These are phyloP conservation scores for Telfairia occidentalis DNA, from an alignment of 331 rosid genomes.

Conservation along the genomic window DNA sequence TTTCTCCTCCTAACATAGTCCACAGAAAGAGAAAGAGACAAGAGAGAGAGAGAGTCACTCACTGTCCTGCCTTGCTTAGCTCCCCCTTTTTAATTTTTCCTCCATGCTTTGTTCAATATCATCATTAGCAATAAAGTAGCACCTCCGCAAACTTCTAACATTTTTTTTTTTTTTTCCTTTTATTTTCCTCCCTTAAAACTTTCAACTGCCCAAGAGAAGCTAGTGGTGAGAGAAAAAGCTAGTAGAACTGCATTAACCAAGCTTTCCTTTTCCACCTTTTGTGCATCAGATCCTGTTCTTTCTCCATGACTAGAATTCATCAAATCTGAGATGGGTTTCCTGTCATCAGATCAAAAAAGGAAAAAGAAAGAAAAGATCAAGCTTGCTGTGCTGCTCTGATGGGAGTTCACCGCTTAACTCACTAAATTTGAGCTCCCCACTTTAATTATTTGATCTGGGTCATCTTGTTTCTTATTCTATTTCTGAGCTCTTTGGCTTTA, in stretches of 20 bases:
- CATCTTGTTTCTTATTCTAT: not conserved
- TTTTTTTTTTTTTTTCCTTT: not conserved
- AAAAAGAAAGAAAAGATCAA: not conserved
- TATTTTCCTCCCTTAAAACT: conserved; percentile 7
- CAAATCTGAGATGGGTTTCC: conserved; percentile 20
- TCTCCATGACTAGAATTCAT: conserved; percentile 14
- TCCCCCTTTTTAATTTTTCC: conserved; percentile 22
- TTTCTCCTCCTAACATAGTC: conserved; percentile 85
- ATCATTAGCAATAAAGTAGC: conserved; percentile 18
- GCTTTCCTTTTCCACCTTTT: conserved; percentile 15
- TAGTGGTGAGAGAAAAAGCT: conserved; percentile 15
- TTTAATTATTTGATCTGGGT: conserved; percentile 41
- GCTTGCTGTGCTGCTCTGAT: conserved; percentile 20
- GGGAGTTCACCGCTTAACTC: conserved; percentile 23
- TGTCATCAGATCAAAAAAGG: conserved; percentile 14
- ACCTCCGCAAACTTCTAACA: conserved; percentile 7
- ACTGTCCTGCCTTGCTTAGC: conserved; percentile 25
- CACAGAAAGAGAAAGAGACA: conserved; percentile 16
- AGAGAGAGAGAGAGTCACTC: conserved; percentile 33
- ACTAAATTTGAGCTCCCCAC: conserved; percentile 17
- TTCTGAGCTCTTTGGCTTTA: conserved; percentile 7
- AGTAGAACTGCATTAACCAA: conserved; percentile 4
- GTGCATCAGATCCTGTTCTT: conserved; percentile 47
- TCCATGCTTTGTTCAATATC: conserved; percentile 33
- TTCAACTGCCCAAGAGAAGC: conserved; percentile 15